Percentiles rank a stretch among this genome's conserved stretches.
phyloP scores from a whole-genome alignment of 169 alveolate genomes.

The Plasmodium knowlesi region DNA sequence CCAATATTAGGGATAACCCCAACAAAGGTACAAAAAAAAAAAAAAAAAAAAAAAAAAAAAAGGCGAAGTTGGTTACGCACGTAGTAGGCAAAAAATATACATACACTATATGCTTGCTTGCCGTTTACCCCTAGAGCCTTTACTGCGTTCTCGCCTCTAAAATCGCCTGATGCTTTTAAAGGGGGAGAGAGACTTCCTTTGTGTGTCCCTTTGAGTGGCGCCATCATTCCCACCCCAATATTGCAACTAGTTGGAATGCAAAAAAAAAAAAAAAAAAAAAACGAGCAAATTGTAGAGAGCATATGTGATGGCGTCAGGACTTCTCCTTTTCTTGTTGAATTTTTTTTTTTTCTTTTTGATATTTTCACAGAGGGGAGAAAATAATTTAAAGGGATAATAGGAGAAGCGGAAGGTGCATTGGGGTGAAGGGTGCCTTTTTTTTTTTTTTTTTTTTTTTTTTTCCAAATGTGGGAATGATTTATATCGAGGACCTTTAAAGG shows the following conservation, averaged over 20 bases:
- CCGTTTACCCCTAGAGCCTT: background rate
- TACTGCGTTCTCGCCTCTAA: background rate
- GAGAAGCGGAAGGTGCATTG: background rate
- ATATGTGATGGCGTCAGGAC: background rate
- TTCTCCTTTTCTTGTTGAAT: background rate
- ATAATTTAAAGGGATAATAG: background rate
- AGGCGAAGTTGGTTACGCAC: background rate
- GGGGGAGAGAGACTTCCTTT: background rate
- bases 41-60: no score
- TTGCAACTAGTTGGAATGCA: background rate
- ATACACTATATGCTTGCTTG: background rate
- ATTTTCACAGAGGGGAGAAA: background rate
- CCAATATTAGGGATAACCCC: background rate
- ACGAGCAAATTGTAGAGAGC: background rate
- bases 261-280: no score
- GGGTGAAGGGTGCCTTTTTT: background rate
- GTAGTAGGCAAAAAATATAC: background rate
- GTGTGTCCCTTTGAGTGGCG: background rate
- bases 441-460: no score
- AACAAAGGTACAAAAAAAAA: background rate
- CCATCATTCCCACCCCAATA: background rate
- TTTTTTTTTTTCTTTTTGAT: background rate
- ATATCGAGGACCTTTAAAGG: background rate
- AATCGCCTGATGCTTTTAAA: background rate
- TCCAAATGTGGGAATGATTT: background rate